A percentile compares a stretch with the other conserved stretches of the same genome.
phyloP scores from a whole-genome alignment of 2,329 filamentous ascomycete genomes.

The Alternaria triticina region DNA sequence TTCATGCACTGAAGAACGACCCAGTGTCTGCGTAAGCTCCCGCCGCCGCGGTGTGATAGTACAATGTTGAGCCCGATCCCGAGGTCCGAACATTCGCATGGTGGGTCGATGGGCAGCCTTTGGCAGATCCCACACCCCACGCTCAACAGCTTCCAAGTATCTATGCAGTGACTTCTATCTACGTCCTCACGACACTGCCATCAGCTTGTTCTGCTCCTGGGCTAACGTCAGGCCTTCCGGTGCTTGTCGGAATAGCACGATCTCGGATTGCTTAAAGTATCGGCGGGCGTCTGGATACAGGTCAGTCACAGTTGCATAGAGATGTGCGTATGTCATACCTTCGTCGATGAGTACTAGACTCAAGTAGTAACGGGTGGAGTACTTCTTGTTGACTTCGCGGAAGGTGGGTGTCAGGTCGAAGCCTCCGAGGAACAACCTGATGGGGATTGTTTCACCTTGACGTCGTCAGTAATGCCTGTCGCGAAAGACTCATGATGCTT shows the following conservation, averaged over 20 bases:
- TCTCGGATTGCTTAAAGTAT: conserved; percentile 99
- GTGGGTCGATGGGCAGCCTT: neutral
- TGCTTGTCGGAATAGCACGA: conserved; percentile 88
- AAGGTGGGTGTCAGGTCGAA: conserved; percentile 98
- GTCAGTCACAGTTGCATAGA: conserved; percentile 9
- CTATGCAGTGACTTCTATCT: neutral
- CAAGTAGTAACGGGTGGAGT: conserved; percentile 96
- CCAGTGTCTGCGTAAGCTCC: neutral
- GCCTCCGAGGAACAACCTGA: conserved; percentile 93
- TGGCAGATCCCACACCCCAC: neutral
- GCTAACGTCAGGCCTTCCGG: conserved; percentile 58
- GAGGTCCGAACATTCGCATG: neutral
- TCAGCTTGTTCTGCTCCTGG: conserved; percentile 55
- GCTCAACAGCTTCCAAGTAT: neutral
- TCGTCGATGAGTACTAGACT: conserved; percentile 95
- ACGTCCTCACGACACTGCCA: conserved; percentile 43
- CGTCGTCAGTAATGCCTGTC: conserved; percentile 24
- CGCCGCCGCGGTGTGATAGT: neutral
- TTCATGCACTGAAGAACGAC: neutral
- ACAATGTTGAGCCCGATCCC: neutral
- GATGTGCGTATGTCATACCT: conserved; percentile 58
- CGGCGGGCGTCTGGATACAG: conserved; percentile 78
- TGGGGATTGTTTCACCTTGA: conserved; percentile 86
- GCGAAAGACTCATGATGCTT: conserved; percentile 45
- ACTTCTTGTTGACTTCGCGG: conserved; percentile 99